Evolutionary conservation across 1,139 yeast genomes (phyloP).

Genomic region (Saccharomyces hybrid): DNA sequence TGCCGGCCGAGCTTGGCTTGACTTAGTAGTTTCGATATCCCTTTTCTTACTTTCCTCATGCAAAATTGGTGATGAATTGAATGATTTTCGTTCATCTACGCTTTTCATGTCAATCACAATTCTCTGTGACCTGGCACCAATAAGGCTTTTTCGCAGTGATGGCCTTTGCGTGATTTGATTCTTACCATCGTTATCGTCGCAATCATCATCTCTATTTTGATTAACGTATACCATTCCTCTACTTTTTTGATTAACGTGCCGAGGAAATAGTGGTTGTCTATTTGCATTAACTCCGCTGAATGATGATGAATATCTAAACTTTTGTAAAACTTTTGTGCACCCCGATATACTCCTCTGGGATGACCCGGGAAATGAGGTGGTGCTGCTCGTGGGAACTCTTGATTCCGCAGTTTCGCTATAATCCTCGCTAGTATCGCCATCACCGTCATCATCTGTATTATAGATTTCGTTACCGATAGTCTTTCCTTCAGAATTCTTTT

Average conservation of each 20-base stretch:
- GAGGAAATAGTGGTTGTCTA: conserved; percentile 2
- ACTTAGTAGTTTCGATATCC: background rate
- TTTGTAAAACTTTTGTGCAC: conserved; percentile 7
- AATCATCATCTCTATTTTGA: background rate
- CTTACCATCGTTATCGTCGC: background rate
- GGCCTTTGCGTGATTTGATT: background rate
- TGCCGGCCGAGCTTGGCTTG: conserved; percentile 3
- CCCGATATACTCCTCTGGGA: conserved; percentile 3
- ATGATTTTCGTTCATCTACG: background rate
- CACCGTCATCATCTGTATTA: background rate
- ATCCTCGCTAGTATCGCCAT: background rate
- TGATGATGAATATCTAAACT: conserved; percentile 11
- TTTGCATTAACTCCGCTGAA: background rate
- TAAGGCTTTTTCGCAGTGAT: background rate
- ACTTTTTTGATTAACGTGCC: conserved; percentile 6
- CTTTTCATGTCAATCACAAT: background rate
- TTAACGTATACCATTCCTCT: conserved; percentile 10
- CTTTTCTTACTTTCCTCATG: conserved; percentile 7
- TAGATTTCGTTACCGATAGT: background rate
- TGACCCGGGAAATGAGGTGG: conserved; percentile 1
- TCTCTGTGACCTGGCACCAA: background rate
- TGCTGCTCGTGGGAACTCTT: background rate
- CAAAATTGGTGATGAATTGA: conserved; percentile 9
- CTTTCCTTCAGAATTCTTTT: background rate
- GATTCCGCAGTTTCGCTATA: background rate